These are phyloP conservation scores for Clarireedia paspali DNA, from an alignment of 2,329 filamentous ascomycete species.

Conservation along the genomic window DNA sequence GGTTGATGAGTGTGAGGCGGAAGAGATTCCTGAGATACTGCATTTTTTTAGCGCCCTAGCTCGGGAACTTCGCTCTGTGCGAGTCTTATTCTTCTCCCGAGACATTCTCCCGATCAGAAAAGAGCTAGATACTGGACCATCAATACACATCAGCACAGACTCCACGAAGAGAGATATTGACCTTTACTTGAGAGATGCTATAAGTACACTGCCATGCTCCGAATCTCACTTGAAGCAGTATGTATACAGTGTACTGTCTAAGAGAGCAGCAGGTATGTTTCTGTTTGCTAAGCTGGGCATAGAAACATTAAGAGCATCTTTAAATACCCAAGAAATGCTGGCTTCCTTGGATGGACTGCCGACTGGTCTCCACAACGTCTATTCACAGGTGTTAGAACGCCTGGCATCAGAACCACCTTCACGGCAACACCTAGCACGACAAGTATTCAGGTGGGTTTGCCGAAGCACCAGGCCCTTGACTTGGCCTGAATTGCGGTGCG, in stretches of 20 bases:
- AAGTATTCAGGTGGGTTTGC: conserved; percentile 4
- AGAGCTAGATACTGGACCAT: neutral
- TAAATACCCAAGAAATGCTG: conserved; percentile 7
- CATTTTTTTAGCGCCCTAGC: neutral
- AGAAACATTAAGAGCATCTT: conserved; percentile 5
- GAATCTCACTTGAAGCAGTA: conserved; percentile 8
- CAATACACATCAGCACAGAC: neutral
- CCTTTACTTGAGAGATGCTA: conserved; percentile 3
- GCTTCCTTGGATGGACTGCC: conserved; percentile 2
- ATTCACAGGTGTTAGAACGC: conserved; percentile 1
- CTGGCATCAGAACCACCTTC: neutral
- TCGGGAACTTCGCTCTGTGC: neutral
- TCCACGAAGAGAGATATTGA: neutral
- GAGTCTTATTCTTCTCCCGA: conserved; percentile 4
- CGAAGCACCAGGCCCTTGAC: conserved; percentile 3
- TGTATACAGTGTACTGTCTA: conserved; percentile 2
- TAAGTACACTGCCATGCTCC: conserved; percentile 1
- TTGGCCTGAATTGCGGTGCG: conserved; percentile 5
- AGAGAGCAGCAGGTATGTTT: conserved; percentile 7
- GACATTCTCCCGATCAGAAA: conserved; percentile 4
- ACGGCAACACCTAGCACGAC: neutral
- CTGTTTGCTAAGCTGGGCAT: conserved; percentile 3
- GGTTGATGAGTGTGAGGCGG: conserved; percentile 6
- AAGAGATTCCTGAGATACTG: conserved; percentile 3
- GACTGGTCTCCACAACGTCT: conserved; percentile 5